Evolutionary conservation across 768 basidiomycete genomes (phyloP), one percentile per base, ranked within the genome.

Genomic region (Collybiopsis luxurians): DNA sequence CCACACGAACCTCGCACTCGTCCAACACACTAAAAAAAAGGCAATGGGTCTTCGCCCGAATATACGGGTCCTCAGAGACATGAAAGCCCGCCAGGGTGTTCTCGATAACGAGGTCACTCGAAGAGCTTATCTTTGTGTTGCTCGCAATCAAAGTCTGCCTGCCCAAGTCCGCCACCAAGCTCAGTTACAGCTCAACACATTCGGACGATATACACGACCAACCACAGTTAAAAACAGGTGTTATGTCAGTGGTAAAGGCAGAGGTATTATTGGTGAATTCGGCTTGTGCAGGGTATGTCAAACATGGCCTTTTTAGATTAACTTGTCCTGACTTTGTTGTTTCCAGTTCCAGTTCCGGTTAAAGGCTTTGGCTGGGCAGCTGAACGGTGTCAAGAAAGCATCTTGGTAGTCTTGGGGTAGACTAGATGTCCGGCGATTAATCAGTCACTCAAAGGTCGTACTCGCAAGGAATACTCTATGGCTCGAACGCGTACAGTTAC

Each of bases 161-260:
- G 79, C 92, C 2, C 87, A 91, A 67, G 82, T 98, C 46, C 90
- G 96, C 55, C 91, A 95, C 69, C 91, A 95, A 62, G 96, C 96
- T 15, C 95, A 97, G 70, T 75, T 98, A 59, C 94, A 97, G 66
- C 78, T 97, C 49, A 96, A 96, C 72, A 85, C 87, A 4, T 92
- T 97, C 64, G 86, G 83, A 48, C 81, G 83, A 24, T 87, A 92
- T 68, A 88, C 91, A 0, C 85, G 91, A 38, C 89, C 92, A n/a
- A 86, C 86, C 13, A 86, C 85, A 2, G 90, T 97, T 30, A 95
- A 92, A 76, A 94, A 95, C 68, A 79, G 95, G 26, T 98, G 96
- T 64, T 73, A 79, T 19, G 91, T 89, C 70, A 85, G 91, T 9
- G 96, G 96, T 0, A 79, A 86, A 57, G 94, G 92, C 6, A 81